These are phyloP conservation scores for Leptodermis oblonga DNA, from an alignment of 257 asterid species.

Conservation along the genomic window DNA sequence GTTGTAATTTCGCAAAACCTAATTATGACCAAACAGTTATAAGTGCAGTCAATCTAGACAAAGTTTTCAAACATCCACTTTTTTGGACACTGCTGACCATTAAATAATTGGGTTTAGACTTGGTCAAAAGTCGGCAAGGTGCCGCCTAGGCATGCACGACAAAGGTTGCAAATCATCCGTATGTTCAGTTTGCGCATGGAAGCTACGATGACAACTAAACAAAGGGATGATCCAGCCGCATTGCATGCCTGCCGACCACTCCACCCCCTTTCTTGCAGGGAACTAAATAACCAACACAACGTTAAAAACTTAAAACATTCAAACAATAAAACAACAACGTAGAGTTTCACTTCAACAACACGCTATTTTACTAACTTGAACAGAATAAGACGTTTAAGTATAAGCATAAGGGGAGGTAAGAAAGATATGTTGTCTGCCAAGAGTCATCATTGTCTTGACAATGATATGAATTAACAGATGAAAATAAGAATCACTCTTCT, in stretches of 20 bases:
- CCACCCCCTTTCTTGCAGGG: not conserved
- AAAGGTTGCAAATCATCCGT: not conserved
- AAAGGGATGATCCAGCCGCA: not conserved
- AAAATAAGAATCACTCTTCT: not conserved
- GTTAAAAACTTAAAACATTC: too few species aligned
- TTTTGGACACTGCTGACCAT: not conserved
- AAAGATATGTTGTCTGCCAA: not conserved
- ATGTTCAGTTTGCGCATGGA: not conserved
- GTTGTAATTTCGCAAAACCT: too few species aligned
- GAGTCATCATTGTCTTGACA: not conserved
- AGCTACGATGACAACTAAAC: not conserved
- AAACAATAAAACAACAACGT: too few species aligned
- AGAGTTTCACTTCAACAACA: too few species aligned
- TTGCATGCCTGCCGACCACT: not conserved
- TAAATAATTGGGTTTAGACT: not conserved
- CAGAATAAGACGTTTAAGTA: too few species aligned
- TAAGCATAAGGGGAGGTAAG: too few species aligned
- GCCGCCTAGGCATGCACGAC: constrained; percentile 11
- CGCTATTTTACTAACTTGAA: too few species aligned
- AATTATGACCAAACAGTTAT: not conserved
- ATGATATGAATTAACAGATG: not conserved
- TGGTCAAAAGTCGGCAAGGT: not conserved
- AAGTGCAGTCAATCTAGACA: not conserved
- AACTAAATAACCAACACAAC: too few species aligned
- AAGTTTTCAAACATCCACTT: not conserved